These are phyloP conservation scores for Geranium rotundifolium DNA, from an alignment of 345 rosid genomes.

Conservation along the genomic window DNA sequence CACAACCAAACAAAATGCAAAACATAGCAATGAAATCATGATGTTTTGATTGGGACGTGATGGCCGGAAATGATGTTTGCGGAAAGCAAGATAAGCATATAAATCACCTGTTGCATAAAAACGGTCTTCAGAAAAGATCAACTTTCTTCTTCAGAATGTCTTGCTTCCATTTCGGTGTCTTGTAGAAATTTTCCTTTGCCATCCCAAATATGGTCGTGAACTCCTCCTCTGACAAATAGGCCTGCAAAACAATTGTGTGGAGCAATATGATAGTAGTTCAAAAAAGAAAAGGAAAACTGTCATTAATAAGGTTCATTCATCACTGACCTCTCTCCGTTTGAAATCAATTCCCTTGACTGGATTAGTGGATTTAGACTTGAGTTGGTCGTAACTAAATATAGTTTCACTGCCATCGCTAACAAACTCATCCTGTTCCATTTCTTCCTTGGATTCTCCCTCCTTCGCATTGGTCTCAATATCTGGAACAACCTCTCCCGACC, in stretches of 20 bases:
- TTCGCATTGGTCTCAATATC: conserved; percentile 25
- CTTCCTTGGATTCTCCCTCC: conserved; percentile 21
- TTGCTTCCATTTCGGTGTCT: conserved; percentile 94
- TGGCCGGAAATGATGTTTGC: too few relatives aligned
- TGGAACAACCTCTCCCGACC: conserved; percentile 34
- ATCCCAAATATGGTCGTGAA: conserved; percentile 62
- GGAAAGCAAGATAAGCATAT: neutral
- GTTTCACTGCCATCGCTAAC: conserved; percentile 18
- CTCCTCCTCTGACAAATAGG: conserved; percentile 78
- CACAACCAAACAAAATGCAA: too few relatives aligned
- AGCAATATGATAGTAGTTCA: neutral
- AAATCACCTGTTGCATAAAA: neutral
- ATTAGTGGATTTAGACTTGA: conserved; percentile 72
- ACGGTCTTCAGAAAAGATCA: conserved; percentile 49
- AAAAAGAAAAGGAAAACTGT: neutral
- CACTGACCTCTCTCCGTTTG: conserved; percentile 85
- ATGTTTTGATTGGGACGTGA: neutral
- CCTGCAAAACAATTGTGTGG: conserved; percentile 27
- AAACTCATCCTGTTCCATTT: conserved; percentile 31
- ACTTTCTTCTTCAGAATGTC: conserved; percentile 80
- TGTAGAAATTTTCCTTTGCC: conserved; percentile 64
- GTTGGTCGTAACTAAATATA: conserved; percentile 73
- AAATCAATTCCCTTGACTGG: conserved; percentile 89
- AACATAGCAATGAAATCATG: neutral
- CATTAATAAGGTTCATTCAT: neutral